Evolutionary conservation across 257 asterid genomes (phyloP).

Genomic region (Ocimum tenuiflorum): DNA sequence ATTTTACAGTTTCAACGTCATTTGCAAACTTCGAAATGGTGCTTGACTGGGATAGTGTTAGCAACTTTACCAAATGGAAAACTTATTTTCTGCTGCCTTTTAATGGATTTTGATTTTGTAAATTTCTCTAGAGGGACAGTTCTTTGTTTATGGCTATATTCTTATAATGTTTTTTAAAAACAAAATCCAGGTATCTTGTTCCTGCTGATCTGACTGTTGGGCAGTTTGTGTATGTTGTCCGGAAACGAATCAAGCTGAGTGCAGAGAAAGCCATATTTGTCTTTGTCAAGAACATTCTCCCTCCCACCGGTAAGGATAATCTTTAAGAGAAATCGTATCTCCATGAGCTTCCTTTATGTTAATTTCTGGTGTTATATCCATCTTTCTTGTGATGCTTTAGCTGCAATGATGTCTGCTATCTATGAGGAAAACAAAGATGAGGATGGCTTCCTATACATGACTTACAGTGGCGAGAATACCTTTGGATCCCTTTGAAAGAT

Average conservation of each 20-base stretch:
- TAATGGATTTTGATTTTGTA: background rate
- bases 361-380: background rate
- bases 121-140: background rate
- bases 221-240: slow-evolving; percentile 92
- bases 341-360: background rate
- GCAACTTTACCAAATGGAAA: too few species aligned
- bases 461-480: slow-evolving; percentile 72
- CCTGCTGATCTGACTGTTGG: slow-evolving; percentile 98
- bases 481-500: slow-evolving; percentile 49
- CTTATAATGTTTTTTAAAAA: background rate
- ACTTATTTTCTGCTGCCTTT: too few species aligned
- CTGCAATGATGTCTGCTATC: slow-evolving; percentile 70
- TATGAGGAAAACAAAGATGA: slow-evolving; percentile 69
- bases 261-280: slow-evolving; percentile 96
- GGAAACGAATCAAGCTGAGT: slow-evolving; percentile 91
- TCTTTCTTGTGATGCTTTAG: slow-evolving; percentile 21
- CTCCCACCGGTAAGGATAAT: slow-evolving; percentile 69
- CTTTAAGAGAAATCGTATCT: background rate
- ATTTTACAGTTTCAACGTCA: too few species aligned
- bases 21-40: too few species aligned
- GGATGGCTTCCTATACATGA: slow-evolving; percentile 71
- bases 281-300: slow-evolving; percentile 86
- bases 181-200: slow-evolving; percentile 63
- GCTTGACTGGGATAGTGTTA: too few species aligned
- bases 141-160: background rate